phyloP scores from a whole-genome alignment of 106 monocot genomes.

The Allium sativum region DNA sequence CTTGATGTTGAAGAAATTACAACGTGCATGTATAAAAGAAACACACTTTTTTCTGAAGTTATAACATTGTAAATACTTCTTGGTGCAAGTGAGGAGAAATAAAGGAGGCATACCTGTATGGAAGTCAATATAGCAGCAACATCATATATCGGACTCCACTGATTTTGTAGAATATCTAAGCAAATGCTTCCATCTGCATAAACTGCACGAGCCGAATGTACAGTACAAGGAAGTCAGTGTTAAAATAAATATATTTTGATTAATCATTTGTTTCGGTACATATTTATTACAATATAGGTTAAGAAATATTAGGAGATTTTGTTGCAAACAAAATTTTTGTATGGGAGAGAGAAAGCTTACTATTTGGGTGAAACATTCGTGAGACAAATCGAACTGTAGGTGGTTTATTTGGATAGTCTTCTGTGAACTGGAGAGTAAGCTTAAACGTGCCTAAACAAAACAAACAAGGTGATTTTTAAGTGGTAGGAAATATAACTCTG shows the following conservation, averaged over 20 bases:
- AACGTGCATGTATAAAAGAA: too few relatives aligned
- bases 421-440: constrained; percentile 12
- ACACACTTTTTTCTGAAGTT: too few relatives aligned
- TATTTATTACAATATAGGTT: too few relatives aligned
- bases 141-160: constrained; percentile 28
- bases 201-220: constrained; percentile 1
- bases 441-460: constrained; percentile 11
- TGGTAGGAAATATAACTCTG: too few relatives aligned
- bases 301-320: too few relatives aligned
- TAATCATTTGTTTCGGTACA: too few relatives aligned
- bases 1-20: too few relatives aligned
- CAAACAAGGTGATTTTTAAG: too few relatives aligned
- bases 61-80: too few relatives aligned
- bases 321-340: too few relatives aligned
- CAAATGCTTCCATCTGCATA: constrained; percentile 31
- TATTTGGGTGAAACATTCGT: constrained; percentile 24
- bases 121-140: constrained; percentile 26
- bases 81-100: neutral
- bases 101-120: constrained; percentile 11
- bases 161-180: constrained; percentile 26
- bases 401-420: constrained; percentile 16
- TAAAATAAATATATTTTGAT: neutral
- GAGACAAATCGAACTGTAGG: constrained; percentile 23
- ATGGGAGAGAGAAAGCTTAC: constrained; percentile 3
- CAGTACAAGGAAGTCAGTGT: neutral